Base-by-base conservation (phyloP, 768 basidiomycete genomes). In the Amanita pallidorosea region DNA sequence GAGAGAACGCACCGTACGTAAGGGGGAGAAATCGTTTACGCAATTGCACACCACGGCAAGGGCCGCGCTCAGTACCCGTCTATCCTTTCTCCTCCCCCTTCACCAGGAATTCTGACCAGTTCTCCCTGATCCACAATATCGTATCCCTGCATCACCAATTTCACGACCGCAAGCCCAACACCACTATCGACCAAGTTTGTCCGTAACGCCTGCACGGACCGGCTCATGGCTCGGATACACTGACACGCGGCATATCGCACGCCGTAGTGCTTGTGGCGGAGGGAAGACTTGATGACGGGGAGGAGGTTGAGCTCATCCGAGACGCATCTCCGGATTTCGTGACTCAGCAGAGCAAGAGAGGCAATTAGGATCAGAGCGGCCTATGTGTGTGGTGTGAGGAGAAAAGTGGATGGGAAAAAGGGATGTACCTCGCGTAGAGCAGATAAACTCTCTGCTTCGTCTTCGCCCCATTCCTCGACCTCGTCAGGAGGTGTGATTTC, bases 201-300 rank as follows among this genome's bases (percentile, higher is more conserved):
- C 27, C 90, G 71, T 27, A 94, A 69, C 8, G 92, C 84, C 0
- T 81, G 76, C 2, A 94, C 82, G 7, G 82, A 83, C 20, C 95
- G 76, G 36, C 81, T 81, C 35, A 98, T 70, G 0, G 87, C 85
- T 13, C 93, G 72, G 1, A 90, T 75, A 56, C 85, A 86, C 57
- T 95, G 93, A 58, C 89, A 92, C 0, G 88, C 87, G 0, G 88
- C 89, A 41, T 87, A 88, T 5, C 92, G 79, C 3, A 94, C 83
- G 1, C 87, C 88, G 13, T 81, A 70, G 51, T 83, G 76, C 0
- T 70, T 74, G 49, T 88, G 82, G 0, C 70, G 55, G 7, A 93
- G 72, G 11, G 76, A 76, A 2, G 63, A 59, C 51, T 77, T 71
- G 29, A 90, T 63, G 22, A 74, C 29, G 1, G 64, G 60, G 20